Base-by-base conservation (phyloP, 805 yeast genomes). In the Wickerhamomyces rabaulensis region DNA sequence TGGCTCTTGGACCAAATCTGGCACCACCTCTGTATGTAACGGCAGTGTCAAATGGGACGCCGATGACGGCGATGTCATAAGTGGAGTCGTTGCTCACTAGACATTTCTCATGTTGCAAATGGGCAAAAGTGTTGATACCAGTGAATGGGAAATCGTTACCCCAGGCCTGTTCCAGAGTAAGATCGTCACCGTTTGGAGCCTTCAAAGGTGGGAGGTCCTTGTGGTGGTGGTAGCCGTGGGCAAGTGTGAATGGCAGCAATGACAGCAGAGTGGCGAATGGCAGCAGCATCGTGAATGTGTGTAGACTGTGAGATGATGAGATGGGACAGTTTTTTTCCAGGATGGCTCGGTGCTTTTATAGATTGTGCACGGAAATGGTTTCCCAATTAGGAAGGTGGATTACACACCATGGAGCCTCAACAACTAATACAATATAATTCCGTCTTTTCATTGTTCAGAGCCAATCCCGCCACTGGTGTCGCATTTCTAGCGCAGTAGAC, bases 21-120 rank as follows among this genome's bases (percentile, higher is more conserved):
- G 95, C 91, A 7, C 95, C 95, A 0, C 91, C 76, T 43, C 95
- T 72, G 62, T 80, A 87, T 1, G 90, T 75, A 0, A 82, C 82
- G 0, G 92, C 92, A 7, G 94, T 87, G 58, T 87, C 95, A 55
- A 87, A 87, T 0, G 95, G 95, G 2, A 84, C 83, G 5, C 95
- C 95, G 46, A 87, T 72, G 13, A 87, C 52, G 0, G 82, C 95
- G 42, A 87, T 75, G 55, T 87, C 95, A 54, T 73, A 88, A 2
- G 67, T 56, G 8, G 61, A 50, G 6, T 73, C 69, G 39, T 76
- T 63, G 37, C 78, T 64, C 3, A 75, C 41, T 19, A 87, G 70
- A 60, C 95, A 87, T 48, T 71, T 71, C 36, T 75, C 69, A 47
- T 76, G 73, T 21, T 80, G 80, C 43, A 87, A 66, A 51, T 87